These are phyloP conservation scores for Asterophora parasitica DNA, from an alignment of 768 basidiomycete genomes.

Conservation along the genomic window DNA sequence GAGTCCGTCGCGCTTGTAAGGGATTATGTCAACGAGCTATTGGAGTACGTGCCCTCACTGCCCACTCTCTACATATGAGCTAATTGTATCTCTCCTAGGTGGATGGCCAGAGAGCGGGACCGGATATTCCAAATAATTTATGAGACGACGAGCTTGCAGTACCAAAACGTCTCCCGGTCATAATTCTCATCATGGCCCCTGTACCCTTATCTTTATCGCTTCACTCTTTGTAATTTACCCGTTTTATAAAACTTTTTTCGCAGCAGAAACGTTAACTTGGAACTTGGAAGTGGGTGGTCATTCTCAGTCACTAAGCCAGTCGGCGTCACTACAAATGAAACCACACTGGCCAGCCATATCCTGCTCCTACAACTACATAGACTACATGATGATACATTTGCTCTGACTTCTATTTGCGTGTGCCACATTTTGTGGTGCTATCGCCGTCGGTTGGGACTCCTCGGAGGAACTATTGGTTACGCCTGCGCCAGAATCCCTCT, in stretches of 20 bases:
- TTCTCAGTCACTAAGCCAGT: too few species aligned
- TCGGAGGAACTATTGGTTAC: not conserved
- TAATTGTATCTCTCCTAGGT: constrained; percentile 37
- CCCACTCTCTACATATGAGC: not conserved
- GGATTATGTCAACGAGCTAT: constrained; percentile 87
- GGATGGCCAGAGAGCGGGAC: constrained; percentile 72
- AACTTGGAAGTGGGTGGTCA: too few species aligned
- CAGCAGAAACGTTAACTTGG: too few species aligned
- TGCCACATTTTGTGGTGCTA: too few species aligned
- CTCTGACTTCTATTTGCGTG: not conserved
- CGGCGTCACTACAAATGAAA: too few species aligned
- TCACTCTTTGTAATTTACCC: too few species aligned
- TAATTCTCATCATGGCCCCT: constrained; percentile 26
- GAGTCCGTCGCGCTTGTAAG: constrained; percentile 79
- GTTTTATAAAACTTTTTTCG: too few species aligned
- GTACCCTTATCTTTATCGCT: not conserved
- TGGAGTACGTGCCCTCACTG: constrained; percentile 53
- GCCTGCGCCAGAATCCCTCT: too few species aligned
- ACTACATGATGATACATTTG: too few species aligned
- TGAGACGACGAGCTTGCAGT: constrained; percentile 67
- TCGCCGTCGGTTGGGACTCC: not conserved
- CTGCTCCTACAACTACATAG: too few species aligned
- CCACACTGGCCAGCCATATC: too few species aligned
- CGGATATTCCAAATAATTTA: constrained; percentile 76
- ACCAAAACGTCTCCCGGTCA: constrained; percentile 80